Evolutionary conservation across 1,139 yeast genomes (phyloP).

Genomic region (Sugiyamaella castrensis): DNA sequence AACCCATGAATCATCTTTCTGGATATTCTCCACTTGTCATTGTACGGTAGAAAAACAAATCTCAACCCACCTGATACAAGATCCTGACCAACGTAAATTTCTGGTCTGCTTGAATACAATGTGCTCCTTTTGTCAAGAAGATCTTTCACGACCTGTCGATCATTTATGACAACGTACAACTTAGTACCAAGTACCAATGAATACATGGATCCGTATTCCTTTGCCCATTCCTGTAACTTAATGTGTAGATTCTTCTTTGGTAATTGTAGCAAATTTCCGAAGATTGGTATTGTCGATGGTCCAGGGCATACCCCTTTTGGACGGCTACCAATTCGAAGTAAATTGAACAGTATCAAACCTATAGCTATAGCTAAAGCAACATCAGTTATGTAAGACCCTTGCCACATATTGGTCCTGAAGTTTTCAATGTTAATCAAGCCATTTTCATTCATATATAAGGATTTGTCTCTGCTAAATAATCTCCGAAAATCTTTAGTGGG

Average conservation of each 20-base stretch:
- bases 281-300: neutral
- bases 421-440: too few relatives aligned
- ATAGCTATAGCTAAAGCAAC: too few relatives aligned
- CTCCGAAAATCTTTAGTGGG: too few relatives aligned
- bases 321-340: too few relatives aligned
- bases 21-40: neutral
- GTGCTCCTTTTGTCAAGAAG: neutral
- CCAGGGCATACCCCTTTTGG: neutral
- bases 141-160: neutral
- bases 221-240: slow-evolving; percentile 1
- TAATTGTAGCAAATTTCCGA: neutral
- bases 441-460: too few relatives aligned
- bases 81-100: neutral
- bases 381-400: too few relatives aligned
- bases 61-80: neutral
- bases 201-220: neutral
- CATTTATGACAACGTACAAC: neutral
- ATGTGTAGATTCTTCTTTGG: neutral
- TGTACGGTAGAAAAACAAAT: neutral
- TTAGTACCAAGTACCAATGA: neutral
- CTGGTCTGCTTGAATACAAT: neutral
- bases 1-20: neutral
- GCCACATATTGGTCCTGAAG: too few relatives aligned
- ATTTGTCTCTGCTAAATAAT: too few relatives aligned
- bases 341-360: too few relatives aligned